Base-by-base conservation (phyloP, 176 grass and related monocot genomes). In the Elymus sibiricus region DNA sequence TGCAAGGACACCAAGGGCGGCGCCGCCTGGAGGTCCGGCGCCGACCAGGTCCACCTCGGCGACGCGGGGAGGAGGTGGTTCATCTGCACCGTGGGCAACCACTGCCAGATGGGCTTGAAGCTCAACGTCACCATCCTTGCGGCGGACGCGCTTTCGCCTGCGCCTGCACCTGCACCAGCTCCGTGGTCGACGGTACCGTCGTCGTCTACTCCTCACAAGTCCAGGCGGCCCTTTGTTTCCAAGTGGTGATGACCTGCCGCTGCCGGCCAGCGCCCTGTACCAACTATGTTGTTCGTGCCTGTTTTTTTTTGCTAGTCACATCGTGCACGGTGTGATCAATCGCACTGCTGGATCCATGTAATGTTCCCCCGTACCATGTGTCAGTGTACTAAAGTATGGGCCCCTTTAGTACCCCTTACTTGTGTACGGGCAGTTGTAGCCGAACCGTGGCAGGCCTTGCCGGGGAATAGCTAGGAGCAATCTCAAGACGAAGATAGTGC, bases 101-200 rank as follows among this genome's bases (percentile, higher is more conserved):
- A 93, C 79, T 94, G 86, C 79, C 2, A 14, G 10, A 46, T 24
- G 9, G 80, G 80, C 21, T 81, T 87, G 88, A 90, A 87, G 85
- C 71, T 93, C 76, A 84, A 59, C 61, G 47, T 93, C 78, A 32
- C 24, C 71, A 78, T 93, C 71, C 29, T 85, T n/a, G 53, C 10
- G 1, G 76, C 11, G 5, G 12, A 25, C 21, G 72, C 40, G 25
- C 8, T 27, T 34, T 3, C 58, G 28, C 60, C 73, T 4, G 73
- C 73, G 2, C 61, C 73, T 2, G 60, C 60, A 3, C 71, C 73
- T 22, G 69, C 70, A 1, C 70, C 44, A 0, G 34, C 37, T 11
- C 26, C 76, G 19, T 56, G 25, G 71, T 47, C 71, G 3, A 64
- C 67, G 46, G 66, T 34, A 3, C 49, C 74, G 4, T 32, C 9